phyloP scores from a whole-genome alignment of 1,284 basidiomycete genomes.

The Sanghuangporus baumii region DNA sequence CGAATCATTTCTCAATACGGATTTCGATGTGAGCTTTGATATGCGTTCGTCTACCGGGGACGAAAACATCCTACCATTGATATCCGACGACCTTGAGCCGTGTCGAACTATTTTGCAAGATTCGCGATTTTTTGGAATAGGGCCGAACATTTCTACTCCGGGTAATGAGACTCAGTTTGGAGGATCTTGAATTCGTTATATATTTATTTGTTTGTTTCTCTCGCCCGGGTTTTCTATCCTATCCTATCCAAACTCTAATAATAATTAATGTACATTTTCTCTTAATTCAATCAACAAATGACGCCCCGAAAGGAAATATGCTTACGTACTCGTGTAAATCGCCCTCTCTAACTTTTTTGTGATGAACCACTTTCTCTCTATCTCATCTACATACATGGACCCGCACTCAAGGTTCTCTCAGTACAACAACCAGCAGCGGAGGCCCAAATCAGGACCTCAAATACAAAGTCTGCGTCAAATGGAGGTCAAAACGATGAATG shows the following conservation, averaged over 20 bases:
- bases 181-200: neutral
- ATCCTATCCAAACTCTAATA: neutral
- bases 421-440: conserved; percentile 53
- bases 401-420: conserved; percentile 68
- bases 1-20: neutral
- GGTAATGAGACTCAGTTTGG: neutral
- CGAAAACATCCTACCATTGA: neutral
- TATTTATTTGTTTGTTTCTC: neutral
- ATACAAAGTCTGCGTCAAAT: conserved; percentile 39
- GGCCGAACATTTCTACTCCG: neutral
- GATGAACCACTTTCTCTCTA: neutral
- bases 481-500: conserved; percentile 36
- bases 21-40: conserved; percentile 12
- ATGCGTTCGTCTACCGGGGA: conserved; percentile 8
- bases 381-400: conserved; percentile 43
- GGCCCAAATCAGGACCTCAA: conserved; percentile 58
- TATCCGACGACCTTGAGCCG: conserved; percentile 3
- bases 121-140: conserved; percentile 4
- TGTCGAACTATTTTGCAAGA: conserved; percentile 13
- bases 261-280: neutral
- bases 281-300: neutral
- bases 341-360: neutral
- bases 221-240: neutral
- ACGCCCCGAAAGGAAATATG: neutral
- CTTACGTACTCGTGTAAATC: neutral